Conservation (phyloP, 495 filamentous ascomycete species). For the Talaromyces nanjingensis region DNA sequence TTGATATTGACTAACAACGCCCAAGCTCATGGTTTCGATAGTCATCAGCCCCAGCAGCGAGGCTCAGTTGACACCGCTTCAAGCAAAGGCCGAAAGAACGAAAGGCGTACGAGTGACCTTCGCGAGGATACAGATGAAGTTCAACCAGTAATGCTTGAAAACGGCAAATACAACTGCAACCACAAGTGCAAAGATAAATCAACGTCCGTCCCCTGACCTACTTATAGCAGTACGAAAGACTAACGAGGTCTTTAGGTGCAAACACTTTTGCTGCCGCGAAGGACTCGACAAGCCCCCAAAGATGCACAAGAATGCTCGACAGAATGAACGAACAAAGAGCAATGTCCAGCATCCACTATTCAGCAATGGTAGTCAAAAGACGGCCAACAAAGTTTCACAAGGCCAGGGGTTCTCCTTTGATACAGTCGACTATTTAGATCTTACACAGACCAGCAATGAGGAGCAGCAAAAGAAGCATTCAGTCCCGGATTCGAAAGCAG, state of each 20-base stretch:
- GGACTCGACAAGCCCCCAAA: slow-evolving; percentile 28
- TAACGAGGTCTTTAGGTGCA: slow-evolving; percentile 43
- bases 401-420: background rate
- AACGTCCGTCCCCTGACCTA: slow-evolving; percentile 26
- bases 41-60: background rate
- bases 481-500: background rate
- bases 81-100: slow-evolving; percentile 4
- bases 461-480: background rate
- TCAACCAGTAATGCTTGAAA: slow-evolving; percentile 54
- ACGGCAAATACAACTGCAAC: slow-evolving; percentile 85
- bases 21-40: background rate
- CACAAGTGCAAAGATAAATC: slow-evolving; percentile 74
- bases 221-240: background rate
- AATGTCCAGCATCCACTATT: background rate
- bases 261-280: slow-evolving; percentile 84
- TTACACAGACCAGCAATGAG: background rate
- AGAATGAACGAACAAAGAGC: background rate
- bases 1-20: slow-evolving; percentile 12
- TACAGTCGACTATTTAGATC: background rate
- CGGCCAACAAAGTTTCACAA: background rate
- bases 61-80: background rate
- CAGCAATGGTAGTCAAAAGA: background rate
- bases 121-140: slow-evolving; percentile 10
- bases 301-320: background rate
- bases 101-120: background rate